A percentile compares a stretch with the other conserved stretches of the same genome.
These are phyloP conservation scores for Pseudocercospora cruenta DNA, from an alignment of 2,329 filamentous ascomycete genomes.

Conservation along the genomic window DNA sequence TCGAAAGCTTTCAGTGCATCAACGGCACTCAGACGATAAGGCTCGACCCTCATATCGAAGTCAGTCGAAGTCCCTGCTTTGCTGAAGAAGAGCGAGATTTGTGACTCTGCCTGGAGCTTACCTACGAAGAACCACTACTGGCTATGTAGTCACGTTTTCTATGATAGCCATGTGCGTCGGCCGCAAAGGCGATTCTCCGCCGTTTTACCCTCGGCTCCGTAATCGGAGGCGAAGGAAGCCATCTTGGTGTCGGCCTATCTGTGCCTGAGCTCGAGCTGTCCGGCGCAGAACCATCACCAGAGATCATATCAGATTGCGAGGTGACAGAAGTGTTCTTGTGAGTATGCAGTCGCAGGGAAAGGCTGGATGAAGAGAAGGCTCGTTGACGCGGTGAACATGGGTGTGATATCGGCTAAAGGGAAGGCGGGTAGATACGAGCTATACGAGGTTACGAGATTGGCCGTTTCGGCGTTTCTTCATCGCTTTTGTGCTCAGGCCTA, in stretches of 20 bases:
- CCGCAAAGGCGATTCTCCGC: constrained; percentile 16
- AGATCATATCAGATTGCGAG: not conserved
- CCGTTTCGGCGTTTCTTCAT: not conserved
- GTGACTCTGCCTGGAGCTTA: constrained; percentile 6
- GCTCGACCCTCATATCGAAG: constrained; percentile 15
- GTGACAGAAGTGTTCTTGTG: not conserved
- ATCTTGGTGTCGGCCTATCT: constrained; percentile 2
- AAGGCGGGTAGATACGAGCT: not conserved
- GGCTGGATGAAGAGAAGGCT: not conserved
- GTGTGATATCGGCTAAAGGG: not conserved
- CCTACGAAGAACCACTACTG: constrained; percentile 10
- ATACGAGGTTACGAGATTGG: not conserved
- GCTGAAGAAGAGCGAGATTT: not conserved
- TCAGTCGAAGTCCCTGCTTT: not conserved
- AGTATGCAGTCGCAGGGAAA: not conserved
- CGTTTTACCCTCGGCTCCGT: constrained; percentile 13
- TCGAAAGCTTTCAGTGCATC: constrained; percentile 46
- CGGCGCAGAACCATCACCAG: not conserved
- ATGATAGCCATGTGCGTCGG: constrained; percentile 7
- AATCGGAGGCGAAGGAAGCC: constrained; percentile 10
- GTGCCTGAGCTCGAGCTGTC: not conserved
- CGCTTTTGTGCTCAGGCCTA: no score
- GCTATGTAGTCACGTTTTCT: constrained; percentile 3
- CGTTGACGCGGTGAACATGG: not conserved
- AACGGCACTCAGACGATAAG: constrained; percentile 47